These are phyloP conservation scores for Xerocomus brunneocitrinus DNA, from an alignment of 768 basidiomycete species.

Conservation along the genomic window DNA sequence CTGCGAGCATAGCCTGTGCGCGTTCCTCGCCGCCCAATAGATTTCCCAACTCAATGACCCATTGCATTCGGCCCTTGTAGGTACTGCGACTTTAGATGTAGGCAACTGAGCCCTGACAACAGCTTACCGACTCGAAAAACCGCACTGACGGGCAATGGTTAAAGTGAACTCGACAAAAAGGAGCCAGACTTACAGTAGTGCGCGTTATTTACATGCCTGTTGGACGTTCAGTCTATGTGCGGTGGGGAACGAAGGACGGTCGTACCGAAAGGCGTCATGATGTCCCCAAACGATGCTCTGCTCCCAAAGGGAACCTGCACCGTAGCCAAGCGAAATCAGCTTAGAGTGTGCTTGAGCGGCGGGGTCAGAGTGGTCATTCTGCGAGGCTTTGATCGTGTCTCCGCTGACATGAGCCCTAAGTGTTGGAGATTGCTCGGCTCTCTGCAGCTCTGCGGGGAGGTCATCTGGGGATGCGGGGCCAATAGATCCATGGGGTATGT, in stretches of 20 bases:
- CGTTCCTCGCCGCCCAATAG: conserved; percentile 55
- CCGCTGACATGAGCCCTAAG: not conserved
- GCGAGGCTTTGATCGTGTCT: not conserved
- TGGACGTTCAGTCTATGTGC: not conserved
- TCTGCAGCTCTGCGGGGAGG: conserved; percentile 9
- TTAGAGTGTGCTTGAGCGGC: conserved; percentile 39
- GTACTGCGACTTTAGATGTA: not conserved
- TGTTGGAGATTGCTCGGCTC: conserved; percentile 5
- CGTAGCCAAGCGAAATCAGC: conserved; percentile 48
- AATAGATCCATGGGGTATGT: conserved; percentile 52
- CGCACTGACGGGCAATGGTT: conserved; percentile 40
- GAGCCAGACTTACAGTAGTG: conserved; percentile 49
- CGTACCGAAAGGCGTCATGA: conserved; percentile 70
- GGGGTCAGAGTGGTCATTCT: conserved; percentile 3
- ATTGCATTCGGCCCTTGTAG: conserved; percentile 64
- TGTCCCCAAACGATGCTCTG: conserved; percentile 78
- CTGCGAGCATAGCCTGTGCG: conserved; percentile 55
- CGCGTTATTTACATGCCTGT: conserved; percentile 75
- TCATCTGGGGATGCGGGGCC: conserved; percentile 61
- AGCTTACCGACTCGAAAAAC: conserved; percentile 64
- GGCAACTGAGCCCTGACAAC: not conserved
- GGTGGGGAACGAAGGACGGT: not conserved
- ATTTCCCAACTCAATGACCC: conserved; percentile 55
- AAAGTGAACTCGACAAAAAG: not conserved
- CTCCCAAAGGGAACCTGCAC: conserved; percentile 69